These are phyloP conservation scores for Lasiodiplodia sp. DNA, from an alignment of 2,329 filamentous ascomycete genomes.

Conservation along the genomic window DNA sequence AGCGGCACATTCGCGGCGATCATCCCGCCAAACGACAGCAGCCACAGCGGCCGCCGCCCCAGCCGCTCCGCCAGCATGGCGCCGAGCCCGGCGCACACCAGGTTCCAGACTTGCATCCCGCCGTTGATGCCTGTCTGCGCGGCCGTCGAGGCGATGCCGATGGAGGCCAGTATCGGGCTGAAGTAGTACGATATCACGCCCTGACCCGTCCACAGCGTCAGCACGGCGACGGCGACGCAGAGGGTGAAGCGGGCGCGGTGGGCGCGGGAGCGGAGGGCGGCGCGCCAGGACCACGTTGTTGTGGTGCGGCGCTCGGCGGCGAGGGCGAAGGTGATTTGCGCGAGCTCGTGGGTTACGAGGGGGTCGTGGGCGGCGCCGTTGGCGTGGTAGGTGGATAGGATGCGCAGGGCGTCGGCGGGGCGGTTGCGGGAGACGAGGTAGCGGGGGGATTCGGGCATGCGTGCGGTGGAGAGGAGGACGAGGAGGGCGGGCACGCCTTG, in stretches of 20 bases:
- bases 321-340: no score
- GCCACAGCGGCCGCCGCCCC: conserved; percentile 54
- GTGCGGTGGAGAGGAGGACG: conserved; percentile 41
- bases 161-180: conserved; percentile 45
- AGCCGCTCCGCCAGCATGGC: conserved; percentile 52
- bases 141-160: conserved; percentile 47
- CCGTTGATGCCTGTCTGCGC: conserved; percentile 49
- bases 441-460: conserved; percentile 48
- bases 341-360: background rate
- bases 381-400: conserved; percentile 51
- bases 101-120: conserved; percentile 50
- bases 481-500: conserved; percentile 39
- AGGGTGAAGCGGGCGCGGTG: conserved; percentile 52
- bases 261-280: conserved; percentile 36
- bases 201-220: conserved; percentile 51
- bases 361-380: conserved; percentile 47
- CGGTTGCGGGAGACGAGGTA: conserved; percentile 64
- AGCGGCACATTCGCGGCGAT: conserved; percentile 52
- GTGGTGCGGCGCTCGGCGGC: background rate
- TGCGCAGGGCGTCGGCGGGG: conserved; percentile 59
- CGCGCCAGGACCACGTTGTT: background rate
- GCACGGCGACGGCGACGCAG: conserved; percentile 45
- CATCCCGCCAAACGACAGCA: conserved; percentile 54
- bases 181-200: conserved; percentile 50
- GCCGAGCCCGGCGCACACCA: conserved; percentile 45